A percentile compares a stretch with the other conserved stretches of the same genome.
Conservation (phyloP, 2,329 filamentous ascomycete genomes). For the Cryphonectria japonica region DNA sequence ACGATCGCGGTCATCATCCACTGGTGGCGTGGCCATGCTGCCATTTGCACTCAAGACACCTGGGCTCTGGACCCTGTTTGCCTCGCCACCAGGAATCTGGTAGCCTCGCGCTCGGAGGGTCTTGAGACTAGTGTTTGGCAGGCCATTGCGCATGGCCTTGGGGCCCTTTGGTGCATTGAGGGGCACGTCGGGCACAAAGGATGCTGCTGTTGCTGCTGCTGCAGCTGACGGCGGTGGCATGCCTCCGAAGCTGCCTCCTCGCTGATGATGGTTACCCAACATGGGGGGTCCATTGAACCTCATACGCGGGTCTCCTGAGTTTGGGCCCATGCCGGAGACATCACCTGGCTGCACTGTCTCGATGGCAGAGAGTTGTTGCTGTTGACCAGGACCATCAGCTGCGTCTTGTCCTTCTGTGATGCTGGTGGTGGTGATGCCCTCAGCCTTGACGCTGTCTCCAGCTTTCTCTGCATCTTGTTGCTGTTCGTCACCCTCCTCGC, state of each 20-base stretch:
- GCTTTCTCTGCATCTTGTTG: slow-evolving; percentile 14
- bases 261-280: slow-evolving; percentile 22
- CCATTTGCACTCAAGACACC: slow-evolving; percentile 24
- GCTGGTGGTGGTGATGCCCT: neutral
- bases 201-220: neutral
- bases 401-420: slow-evolving; percentile 1
- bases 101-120: slow-evolving; percentile 61
- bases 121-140: slow-evolving; percentile 79
- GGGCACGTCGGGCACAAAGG: slow-evolving; percentile 48
- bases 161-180: slow-evolving; percentile 86
- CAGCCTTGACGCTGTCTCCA: slow-evolving; percentile 16
- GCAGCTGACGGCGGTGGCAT: slow-evolving; percentile 24
- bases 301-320: slow-evolving; percentile 27
- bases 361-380: slow-evolving; percentile 10
- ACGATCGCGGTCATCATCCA: slow-evolving; percentile 35
- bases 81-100: slow-evolving; percentile 41
- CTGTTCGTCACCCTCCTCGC: slow-evolving; percentile 14
- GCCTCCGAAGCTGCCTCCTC: slow-evolving; percentile 27
- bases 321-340: neutral
- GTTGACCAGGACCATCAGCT: neutral
- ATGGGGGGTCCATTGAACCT: slow-evolving; percentile 21
- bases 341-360: slow-evolving; percentile 15
- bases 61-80: slow-evolving; percentile 38
- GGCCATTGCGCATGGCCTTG: slow-evolving; percentile 89
- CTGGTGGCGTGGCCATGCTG: slow-evolving; percentile 27